phyloP scores from a whole-genome alignment of 2,329 filamentous ascomycete genomes.

The Ceratocystis eucalypticola region DNA sequence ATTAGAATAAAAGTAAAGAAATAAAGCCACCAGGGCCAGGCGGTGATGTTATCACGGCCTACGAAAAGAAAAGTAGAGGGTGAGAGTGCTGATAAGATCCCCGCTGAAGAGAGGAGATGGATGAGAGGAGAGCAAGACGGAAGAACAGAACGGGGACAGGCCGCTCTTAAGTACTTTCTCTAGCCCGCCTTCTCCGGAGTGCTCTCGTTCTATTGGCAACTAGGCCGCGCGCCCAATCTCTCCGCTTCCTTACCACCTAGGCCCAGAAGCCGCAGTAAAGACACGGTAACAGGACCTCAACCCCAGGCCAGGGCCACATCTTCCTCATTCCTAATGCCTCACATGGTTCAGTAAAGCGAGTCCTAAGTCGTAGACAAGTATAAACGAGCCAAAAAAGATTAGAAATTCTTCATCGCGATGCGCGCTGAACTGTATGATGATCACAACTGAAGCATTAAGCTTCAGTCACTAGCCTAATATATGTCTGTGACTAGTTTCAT shows the following conservation, averaged over 20 bases:
- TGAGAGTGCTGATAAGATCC: neutral
- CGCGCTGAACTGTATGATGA: neutral
- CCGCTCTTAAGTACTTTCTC: conserved; percentile 7
- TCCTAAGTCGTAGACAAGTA: neutral
- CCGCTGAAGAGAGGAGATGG: conserved; percentile 13
- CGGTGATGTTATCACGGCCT: conserved; percentile 11
- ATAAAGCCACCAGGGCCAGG: conserved; percentile 18
- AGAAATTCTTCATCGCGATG: neutral
- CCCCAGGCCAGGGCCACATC: neutral
- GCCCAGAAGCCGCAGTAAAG: neutral
- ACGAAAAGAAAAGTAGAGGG: conserved; percentile 10
- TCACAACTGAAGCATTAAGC: conserved; percentile 1
- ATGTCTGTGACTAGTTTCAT: neutral
- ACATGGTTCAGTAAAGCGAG: neutral
- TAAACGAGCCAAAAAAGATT: neutral
- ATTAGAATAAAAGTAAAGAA: conserved; percentile 7
- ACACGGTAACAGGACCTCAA: neutral
- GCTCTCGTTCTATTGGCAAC: neutral
- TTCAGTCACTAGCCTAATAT: neutral
- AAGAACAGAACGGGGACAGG: conserved; percentile 6
- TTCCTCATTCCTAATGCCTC: neutral
- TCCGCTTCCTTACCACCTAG: neutral
- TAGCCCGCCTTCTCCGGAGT: neutral
- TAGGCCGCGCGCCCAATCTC: neutral
- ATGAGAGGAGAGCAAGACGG: conserved; percentile 2